Base-by-base conservation (phyloP, 2,329 filamentous ascomycete species). In the Pyrenochaeta sp. region DNA sequence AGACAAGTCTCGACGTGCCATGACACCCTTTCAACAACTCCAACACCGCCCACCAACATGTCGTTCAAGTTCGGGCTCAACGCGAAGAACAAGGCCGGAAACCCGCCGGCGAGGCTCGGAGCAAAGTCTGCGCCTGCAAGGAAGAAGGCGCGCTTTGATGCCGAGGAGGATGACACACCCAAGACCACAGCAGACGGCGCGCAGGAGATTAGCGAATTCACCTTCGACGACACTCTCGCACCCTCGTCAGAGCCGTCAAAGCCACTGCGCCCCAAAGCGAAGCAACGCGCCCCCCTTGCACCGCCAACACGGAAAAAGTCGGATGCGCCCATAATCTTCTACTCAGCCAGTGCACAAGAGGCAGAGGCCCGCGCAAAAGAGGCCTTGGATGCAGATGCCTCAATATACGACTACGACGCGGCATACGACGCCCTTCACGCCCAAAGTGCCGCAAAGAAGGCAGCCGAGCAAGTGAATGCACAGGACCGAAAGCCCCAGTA, bases 331-430 rank as follows among this genome's bases (percentile, higher is more conserved):
- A 58, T 53, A 20, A 65, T 72, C 63, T 86, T 83, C 56, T 87
- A 91, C 61, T 78, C 90, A 1, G 88, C 88, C 3, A 82, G 83
- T 58, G 74, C 82, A 1, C 76, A 86, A 21, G 76, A 83, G 20
- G 83, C 87, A 18, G 81, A 82, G 39, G 84, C 81, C 57, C 79
- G 87, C 56, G 81, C 83, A 24, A 77, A 85, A 51, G 82, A 83
- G 11, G 88, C 88, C 2, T 77, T 84, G 49, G 79, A 83, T 46
- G 65, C 87, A 7, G 89, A 94, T 60, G 76, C 88, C 1, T 86
- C 83, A 35, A 85, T 94, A 56, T 94, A 92, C 76, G 89, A 94
- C 72, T 95, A 94, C 74, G 90, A 95, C 67, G 81, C 81, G 2
- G 88, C 90, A 15, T 92, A 90, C 73, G 89, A 93, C 58, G 87